A percentile compares a stretch with the other conserved stretches of the same genome.
Evolutionary conservation across 441 rosid genomes (phyloP).

Genomic region (Erysimum pusillum): DNA sequence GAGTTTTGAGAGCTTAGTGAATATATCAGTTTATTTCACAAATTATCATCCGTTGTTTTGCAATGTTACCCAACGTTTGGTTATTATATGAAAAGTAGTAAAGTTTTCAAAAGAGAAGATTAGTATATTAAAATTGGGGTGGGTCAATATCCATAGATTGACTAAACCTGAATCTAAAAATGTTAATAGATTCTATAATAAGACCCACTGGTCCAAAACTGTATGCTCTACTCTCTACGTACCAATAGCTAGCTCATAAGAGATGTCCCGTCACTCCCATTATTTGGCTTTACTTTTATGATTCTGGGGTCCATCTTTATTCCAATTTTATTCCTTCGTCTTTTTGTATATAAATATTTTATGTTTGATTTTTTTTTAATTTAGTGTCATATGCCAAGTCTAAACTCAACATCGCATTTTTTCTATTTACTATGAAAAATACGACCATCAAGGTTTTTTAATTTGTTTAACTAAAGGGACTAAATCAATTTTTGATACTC

Average conservation of each 20-base stretch:
- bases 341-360: background rate
- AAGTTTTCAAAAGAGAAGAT: background rate
- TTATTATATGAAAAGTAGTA: background rate
- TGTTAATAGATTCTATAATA: conserved; percentile 42
- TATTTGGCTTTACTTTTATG: conserved; percentile 43
- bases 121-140: background rate
- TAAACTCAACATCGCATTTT: background rate
- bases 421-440: too few species aligned
- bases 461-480: too few species aligned
- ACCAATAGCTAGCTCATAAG: conserved; percentile 41
- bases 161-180: conserved; percentile 38
- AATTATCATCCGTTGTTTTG: background rate
- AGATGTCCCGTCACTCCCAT: conserved; percentile 46
- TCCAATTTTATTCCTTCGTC: conserved; percentile 31
- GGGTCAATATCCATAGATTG: conserved; percentile 35
- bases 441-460: too few species aligned
- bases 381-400: background rate
- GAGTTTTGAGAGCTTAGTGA: background rate
- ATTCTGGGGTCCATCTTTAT: conserved; percentile 42
- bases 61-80: background rate
- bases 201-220: conserved; percentile 46
- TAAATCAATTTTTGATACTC: too few species aligned
- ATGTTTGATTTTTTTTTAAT: too few species aligned
- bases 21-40: background rate
- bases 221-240: conserved; percentile 39